Conservation (phyloP, 192 early-diverging fungal genomes). For the Backusella luteola region DNA sequence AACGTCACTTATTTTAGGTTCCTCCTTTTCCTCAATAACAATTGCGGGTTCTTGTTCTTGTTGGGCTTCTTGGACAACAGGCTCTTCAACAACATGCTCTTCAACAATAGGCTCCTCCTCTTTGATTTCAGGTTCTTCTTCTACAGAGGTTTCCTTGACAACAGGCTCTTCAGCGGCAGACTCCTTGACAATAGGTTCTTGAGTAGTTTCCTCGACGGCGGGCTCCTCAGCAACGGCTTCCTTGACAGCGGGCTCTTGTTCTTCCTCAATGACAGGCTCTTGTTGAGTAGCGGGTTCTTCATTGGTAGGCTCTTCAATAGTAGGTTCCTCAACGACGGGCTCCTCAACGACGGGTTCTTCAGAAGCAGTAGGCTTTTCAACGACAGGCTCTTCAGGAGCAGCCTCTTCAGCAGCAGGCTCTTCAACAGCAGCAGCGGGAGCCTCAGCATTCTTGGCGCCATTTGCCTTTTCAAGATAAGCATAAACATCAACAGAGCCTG, state of each 20-base stretch:
- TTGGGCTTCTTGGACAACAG: background rate
- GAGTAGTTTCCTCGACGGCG: background rate
- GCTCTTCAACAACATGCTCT: background rate
- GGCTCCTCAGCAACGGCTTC: background rate
- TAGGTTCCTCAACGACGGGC: too few relatives aligned
- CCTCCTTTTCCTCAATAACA: background rate
- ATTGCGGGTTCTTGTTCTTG: background rate
- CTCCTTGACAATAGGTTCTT: too few relatives aligned
- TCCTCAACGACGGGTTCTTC: too few relatives aligned
- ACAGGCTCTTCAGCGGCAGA: too few relatives aligned
- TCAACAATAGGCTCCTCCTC: background rate
- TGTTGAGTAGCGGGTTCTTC: background rate
- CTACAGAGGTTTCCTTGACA: too few relatives aligned
- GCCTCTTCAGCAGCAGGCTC: background rate
- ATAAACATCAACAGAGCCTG: background rate
- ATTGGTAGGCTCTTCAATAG: background rate
- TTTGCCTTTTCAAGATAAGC: conserved; percentile 1
- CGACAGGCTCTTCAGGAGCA: background rate
- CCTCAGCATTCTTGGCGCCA: background rate
- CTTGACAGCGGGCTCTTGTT: background rate
- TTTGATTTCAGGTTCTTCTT: background rate
- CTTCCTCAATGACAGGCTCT: background rate
- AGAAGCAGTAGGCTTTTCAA: background rate
- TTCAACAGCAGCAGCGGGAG: background rate
- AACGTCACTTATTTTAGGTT: background rate